phyloP scores from a whole-genome alignment of 164 flowering plant genomes.

The Nelumbo lutea region DNA sequence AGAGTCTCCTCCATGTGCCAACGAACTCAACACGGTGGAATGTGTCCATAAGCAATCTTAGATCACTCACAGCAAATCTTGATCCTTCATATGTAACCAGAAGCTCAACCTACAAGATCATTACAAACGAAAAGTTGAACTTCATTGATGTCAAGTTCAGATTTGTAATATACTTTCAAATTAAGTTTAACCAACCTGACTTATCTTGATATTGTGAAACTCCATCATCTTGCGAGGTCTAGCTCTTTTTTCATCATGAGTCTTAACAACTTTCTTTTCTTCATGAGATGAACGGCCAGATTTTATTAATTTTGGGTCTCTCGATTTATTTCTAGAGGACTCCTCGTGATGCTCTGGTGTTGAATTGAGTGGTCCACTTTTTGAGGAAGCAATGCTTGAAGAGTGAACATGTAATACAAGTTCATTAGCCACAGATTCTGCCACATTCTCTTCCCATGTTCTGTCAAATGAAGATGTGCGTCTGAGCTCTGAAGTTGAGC shows the following conservation, averaged over 20 bases:
- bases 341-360: slow-evolving; percentile 70
- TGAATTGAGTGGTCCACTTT: slow-evolving; percentile 46
- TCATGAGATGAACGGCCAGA: slow-evolving; percentile 88
- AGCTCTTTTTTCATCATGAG: slow-evolving; percentile 73
- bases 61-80: slow-evolving; percentile 83
- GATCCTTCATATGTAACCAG: slow-evolving; percentile 92
- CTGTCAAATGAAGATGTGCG: slow-evolving; percentile 94
- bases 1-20: slow-evolving; percentile 93
- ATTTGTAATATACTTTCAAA: neutral
- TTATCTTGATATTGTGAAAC: slow-evolving; percentile 90
- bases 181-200: slow-evolving; percentile 59
- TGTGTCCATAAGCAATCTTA: slow-evolving; percentile 90
- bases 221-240: slow-evolving; percentile 87
- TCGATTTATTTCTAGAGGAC: slow-evolving; percentile 44
- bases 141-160: neutral
- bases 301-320: slow-evolving; percentile 61
- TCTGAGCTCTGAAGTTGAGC: slow-evolving; percentile 65
- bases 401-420: slow-evolving; percentile 64
- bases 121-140: neutral
- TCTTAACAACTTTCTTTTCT: slow-evolving; percentile 74
- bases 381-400: slow-evolving; percentile 34
- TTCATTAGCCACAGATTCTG: slow-evolving; percentile 92
- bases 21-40: slow-evolving; percentile 88
- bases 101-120: slow-evolving; percentile 69
- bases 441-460: slow-evolving; percentile 94